These are phyloP conservation scores for Chloris gayana DNA, from an alignment of 176 grass and related monocot genomes.

Conservation along the genomic window DNA sequence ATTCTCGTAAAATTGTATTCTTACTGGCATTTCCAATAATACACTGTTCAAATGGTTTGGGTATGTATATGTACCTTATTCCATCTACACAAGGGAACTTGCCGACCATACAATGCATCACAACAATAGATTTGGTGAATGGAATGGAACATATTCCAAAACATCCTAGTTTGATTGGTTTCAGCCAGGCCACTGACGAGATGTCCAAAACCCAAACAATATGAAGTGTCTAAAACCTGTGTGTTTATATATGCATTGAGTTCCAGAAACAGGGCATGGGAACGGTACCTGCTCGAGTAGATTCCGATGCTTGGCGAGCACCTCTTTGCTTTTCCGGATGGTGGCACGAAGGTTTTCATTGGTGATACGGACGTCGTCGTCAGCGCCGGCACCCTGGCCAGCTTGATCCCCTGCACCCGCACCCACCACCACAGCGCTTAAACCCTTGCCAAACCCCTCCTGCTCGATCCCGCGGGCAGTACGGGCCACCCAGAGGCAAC, in stretches of 20 bases:
- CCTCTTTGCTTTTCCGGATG: slow-evolving; percentile 61
- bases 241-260: too few relatives aligned
- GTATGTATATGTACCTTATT: not conserved
- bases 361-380: slow-evolving; percentile 25
- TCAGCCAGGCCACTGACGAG: not conserved
- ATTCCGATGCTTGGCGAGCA: slow-evolving; percentile 56
- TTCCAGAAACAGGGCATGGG: slow-evolving; percentile 8
- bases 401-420: slow-evolving; percentile 24
- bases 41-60: not conserved
- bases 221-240: not conserved
- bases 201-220: not conserved
- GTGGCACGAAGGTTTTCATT: slow-evolving; percentile 47
- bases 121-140: not conserved
- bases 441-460: slow-evolving; percentile 18
- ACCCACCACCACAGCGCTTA: slow-evolving; percentile 16
- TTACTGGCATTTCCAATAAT: not conserved
- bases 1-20: not conserved
- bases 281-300: slow-evolving; percentile 59
- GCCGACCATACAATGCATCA: not conserved
- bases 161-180: not conserved
- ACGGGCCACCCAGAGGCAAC: slow-evolving; percentile 13
- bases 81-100: not conserved
- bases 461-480: slow-evolving; percentile 20
- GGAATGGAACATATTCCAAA: not conserved
- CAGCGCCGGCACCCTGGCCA: not conserved